These are phyloP conservation scores for Lactuca sativa DNA, from an alignment of 129 eudicot genomes.

Conservation along the genomic window DNA sequence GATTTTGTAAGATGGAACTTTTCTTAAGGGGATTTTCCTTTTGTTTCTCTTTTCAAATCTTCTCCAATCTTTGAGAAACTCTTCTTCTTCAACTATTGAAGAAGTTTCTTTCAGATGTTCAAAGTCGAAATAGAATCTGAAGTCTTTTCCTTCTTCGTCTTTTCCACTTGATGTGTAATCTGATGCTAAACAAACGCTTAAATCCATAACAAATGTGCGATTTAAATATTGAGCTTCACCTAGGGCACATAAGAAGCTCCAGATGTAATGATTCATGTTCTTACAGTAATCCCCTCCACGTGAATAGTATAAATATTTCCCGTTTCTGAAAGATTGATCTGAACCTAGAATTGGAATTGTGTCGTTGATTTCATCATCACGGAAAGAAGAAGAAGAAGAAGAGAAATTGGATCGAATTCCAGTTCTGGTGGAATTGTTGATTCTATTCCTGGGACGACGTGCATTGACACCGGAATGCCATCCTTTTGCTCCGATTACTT, in stretches of 20 bases:
- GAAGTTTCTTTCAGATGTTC: conserved; percentile 92
- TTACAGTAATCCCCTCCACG: conserved; percentile 97
- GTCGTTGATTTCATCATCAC: conserved; percentile 85
- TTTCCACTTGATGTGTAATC: conserved; percentile 60
- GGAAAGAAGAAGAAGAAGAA: conserved; percentile 40
- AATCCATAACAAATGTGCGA: conserved; percentile 92
- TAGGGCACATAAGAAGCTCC: conserved; percentile 96
- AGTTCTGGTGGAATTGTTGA: conserved; percentile 35
- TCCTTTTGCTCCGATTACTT: conserved; percentile 71
- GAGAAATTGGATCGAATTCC: conserved; percentile 40
- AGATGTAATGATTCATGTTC: conserved; percentile 88
- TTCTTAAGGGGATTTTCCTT: conserved; percentile 65
- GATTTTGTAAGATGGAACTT: conserved; percentile 68
- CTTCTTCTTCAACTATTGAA: conserved; percentile 79
- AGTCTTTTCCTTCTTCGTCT: conserved; percentile 96
- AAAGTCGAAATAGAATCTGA: conserved; percentile 88
- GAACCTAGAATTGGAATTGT: conserved; percentile 73
- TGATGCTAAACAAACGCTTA: conserved; percentile 73
- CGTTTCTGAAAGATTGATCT: conserved; percentile 58
- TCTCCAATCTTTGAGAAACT: conserved; percentile 81
- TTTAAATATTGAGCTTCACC: conserved; percentile 95
- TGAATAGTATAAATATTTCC: conserved; percentile 87
- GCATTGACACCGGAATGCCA: conserved; percentile 96
- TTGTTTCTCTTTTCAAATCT: conserved; percentile 78
- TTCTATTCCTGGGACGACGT: conserved; percentile 61